Evolutionary conservation across 495 filamentous ascomycete species (phyloP).

Genomic region (Aspergillus olivimuriae): DNA sequence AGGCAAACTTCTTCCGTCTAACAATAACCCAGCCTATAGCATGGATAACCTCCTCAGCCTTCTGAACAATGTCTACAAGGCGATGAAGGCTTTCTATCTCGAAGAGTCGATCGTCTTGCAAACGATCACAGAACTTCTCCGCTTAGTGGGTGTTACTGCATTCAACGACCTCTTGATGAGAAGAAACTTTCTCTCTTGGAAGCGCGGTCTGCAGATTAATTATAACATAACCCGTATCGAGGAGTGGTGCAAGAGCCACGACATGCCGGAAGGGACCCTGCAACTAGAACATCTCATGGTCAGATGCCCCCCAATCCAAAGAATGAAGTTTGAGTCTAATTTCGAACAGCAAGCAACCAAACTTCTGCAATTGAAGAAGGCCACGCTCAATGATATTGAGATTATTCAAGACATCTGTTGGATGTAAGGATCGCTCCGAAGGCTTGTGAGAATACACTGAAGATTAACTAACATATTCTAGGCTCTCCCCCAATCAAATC

Average conservation of each 20-base stretch:
- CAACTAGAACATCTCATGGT: slow-evolving; percentile 98
- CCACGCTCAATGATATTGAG: slow-evolving; percentile 97
- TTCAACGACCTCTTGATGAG: slow-evolving; percentile 99
- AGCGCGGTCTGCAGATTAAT: slow-evolving; percentile 98
- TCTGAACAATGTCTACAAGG: slow-evolving; percentile 94
- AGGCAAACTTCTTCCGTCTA: slow-evolving; percentile 87
- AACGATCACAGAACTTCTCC: slow-evolving; percentile 87
- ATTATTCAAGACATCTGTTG: slow-evolving; percentile 99
- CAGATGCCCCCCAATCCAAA: slow-evolving; percentile 15
- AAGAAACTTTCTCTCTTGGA: slow-evolving; percentile 98
- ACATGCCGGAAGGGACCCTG: slow-evolving; percentile 97
- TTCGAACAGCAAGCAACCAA: slow-evolving; percentile 98
- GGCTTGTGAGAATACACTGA: too few relatives aligned
- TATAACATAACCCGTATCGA: slow-evolving; percentile 99
- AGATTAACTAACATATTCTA: slow-evolving; percentile 24
- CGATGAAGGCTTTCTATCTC: slow-evolving; percentile 96
- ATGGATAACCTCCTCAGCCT: slow-evolving; percentile 98
- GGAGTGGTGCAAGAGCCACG: slow-evolving; percentile 99
- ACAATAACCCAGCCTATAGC: slow-evolving; percentile 85
- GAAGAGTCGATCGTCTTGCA: slow-evolving; percentile 95
- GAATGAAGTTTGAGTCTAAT: neutral
- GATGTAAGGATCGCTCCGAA: too few relatives aligned
- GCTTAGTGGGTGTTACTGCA: slow-evolving; percentile 92
- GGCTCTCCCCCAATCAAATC: slow-evolving; percentile 97
- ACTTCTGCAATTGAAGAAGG: slow-evolving; percentile 97